These are phyloP conservation scores for Metschnikowia lochheadii DNA, from an alignment of 805 yeast genomes.

Conservation along the genomic window DNA sequence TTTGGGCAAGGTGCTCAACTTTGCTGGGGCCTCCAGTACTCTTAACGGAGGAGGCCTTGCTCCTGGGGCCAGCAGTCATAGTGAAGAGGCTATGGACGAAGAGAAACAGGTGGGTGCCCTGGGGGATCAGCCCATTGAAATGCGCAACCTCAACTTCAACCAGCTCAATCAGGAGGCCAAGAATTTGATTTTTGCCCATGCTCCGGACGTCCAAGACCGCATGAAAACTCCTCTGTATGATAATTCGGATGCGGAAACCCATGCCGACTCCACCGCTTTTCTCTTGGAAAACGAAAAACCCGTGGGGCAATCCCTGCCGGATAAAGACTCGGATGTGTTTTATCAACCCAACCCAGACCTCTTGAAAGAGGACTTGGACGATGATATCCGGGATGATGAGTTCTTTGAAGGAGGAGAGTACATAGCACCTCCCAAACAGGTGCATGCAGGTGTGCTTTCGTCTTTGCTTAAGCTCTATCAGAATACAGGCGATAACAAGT, in stretches of 20 bases:
- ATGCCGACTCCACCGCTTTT: constrained; percentile 6
- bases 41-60: constrained; percentile 40
- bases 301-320: constrained; percentile 7
- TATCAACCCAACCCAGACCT: constrained; percentile 46
- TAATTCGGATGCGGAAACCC: constrained; percentile 1
- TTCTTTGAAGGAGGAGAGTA: constrained; percentile 36
- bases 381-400: constrained; percentile 26
- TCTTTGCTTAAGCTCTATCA: constrained; percentile 70
- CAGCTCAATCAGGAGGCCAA: constrained; percentile 50
- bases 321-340: constrained; percentile 14
- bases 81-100: constrained; percentile 21
- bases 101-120: constrained; percentile 18
- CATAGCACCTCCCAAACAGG: constrained; percentile 55
- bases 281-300: constrained; percentile 1
- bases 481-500: constrained; percentile 32
- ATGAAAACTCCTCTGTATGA: not conserved
- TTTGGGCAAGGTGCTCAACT: constrained; percentile 33
- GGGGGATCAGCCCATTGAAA: constrained; percentile 40
- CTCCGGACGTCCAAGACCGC: constrained; percentile 21
- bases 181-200: constrained; percentile 49
- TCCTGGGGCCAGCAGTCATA: constrained; percentile 33
- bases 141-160: constrained; percentile 41
- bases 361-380: constrained; percentile 31
- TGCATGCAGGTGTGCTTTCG: constrained; percentile 83
- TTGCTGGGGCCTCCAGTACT: constrained; percentile 21